phyloP scores from a whole-genome alignment of 2,329 filamentous ascomycete species.

The Capronia epimyces region DNA sequence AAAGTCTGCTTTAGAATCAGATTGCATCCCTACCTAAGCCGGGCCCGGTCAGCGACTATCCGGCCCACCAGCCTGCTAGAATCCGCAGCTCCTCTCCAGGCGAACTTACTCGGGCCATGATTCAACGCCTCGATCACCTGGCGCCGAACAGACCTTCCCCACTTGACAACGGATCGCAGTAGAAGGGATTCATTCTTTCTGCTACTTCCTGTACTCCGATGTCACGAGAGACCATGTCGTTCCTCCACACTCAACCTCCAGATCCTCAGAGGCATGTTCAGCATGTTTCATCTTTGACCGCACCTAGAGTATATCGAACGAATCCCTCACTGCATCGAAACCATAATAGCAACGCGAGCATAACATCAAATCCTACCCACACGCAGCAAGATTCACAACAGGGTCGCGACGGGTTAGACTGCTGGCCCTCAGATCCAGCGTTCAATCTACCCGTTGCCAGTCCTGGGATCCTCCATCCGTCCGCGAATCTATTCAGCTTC shows the following conservation, averaged over 20 bases:
- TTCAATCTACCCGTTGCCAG: constrained; percentile 9
- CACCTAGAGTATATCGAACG: constrained; percentile 4
- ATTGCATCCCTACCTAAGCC: not conserved
- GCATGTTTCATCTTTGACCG: constrained; percentile 7
- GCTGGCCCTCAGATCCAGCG: not conserved
- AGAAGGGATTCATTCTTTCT: constrained; percentile 4
- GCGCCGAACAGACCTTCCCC: constrained; percentile 10
- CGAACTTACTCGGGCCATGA: constrained; percentile 14
- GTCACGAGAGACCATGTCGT: constrained; percentile 12
- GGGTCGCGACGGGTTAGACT: constrained; percentile 1
- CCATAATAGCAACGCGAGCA: constrained; percentile 14
- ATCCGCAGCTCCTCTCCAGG: constrained; percentile 10
- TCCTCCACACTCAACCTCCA: constrained; percentile 5
- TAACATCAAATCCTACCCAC: constrained; percentile 24
- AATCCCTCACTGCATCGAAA: constrained; percentile 3
- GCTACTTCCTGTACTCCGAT: not conserved
- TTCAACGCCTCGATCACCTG: constrained; percentile 7
- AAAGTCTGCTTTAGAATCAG: not conserved
- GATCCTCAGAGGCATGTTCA: constrained; percentile 6
- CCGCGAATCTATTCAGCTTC: constrained; percentile 9
- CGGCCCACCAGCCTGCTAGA: constrained; percentile 1
- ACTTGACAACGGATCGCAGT: constrained; percentile 9
- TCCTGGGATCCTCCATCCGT: constrained; percentile 3
- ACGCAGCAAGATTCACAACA: constrained; percentile 1
- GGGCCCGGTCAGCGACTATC: constrained; percentile 1